Percentiles rank a stretch among this genome's conserved stretches.
These are phyloP conservation scores for Sisymbrium irio DNA, from an alignment of 345 rosid genomes.

Conservation along the genomic window DNA sequence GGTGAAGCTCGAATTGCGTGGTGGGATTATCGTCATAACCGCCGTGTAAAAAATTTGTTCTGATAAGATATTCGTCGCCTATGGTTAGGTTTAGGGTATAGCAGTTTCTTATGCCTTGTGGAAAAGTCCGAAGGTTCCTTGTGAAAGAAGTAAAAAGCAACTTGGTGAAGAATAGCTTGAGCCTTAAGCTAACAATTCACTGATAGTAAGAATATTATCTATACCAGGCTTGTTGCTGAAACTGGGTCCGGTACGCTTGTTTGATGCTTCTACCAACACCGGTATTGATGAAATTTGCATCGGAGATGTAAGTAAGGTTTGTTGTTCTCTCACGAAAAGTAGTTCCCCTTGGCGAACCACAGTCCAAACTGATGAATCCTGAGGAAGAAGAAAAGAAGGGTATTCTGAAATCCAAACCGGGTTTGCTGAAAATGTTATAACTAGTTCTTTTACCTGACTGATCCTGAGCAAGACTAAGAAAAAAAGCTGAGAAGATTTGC, in stretches of 20 bases:
- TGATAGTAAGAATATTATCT: background rate
- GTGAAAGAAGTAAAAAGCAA: background rate
- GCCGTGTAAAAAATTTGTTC: conserved; percentile 44
- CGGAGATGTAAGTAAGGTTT: conserved; percentile 39
- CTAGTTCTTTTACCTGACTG: conserved; percentile 35
- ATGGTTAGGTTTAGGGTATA: conserved; percentile 38
- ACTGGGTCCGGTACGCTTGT: background rate
- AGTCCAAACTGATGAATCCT: conserved; percentile 52
- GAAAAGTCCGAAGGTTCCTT: conserved; percentile 40
- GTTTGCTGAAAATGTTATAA: background rate
- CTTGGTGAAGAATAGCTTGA: background rate
- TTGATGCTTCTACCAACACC: conserved; percentile 29
- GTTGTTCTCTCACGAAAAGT: conserved; percentile 29
- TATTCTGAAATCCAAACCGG: background rate
- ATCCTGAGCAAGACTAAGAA: conserved; percentile 35
- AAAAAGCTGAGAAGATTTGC: conserved; percentile 4
- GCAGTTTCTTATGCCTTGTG: conserved; percentile 44
- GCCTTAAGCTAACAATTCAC: background rate
- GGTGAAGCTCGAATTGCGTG: conserved; percentile 43
- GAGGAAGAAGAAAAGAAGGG: background rate
- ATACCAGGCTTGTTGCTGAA: conserved; percentile 24
- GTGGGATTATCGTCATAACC: conserved; percentile 40
- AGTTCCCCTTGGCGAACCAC: conserved; percentile 36
- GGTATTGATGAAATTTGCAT: conserved; percentile 36
- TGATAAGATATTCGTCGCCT: conserved; percentile 43